Base-by-base conservation (phyloP, 352 stramenopile species). In the Phytophthora pisi region DNA sequence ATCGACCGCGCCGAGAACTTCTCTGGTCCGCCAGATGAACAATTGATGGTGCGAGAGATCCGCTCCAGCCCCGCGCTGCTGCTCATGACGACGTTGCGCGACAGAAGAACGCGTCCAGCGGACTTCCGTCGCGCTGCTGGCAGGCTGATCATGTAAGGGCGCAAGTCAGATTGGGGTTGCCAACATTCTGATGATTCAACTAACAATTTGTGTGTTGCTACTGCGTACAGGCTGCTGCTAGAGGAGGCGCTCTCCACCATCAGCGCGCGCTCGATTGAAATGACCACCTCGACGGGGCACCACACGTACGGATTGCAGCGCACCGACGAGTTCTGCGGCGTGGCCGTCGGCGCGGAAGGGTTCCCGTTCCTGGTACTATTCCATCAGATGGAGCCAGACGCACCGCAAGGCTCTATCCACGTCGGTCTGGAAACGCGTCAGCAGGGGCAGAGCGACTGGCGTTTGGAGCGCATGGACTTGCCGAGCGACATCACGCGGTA, bases 291-390 rank as follows among this genome's bases (percentile, higher is more conserved):
- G 0, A 70, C 57, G 1, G 79, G 79, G 0, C 28, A 71, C 31
- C 46, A 42, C 10, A 68, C 71, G 24, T 34, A 61, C 3, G 81
- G 81, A 0, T 52, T 78, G 3, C 54, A 66, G 46, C 58, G 51
- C 5, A 64, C 51, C 2, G 53, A 69, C 2, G 34, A 54, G 13
- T 55, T 84, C 45, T 88, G 77, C 24, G 77, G 78, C 4, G 47
- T 89, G 10, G 64, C 70, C 8, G 66, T 89, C 9, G 68, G 77
- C 18, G 61, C 77, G 0, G 61, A 72, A 54, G 81, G 79, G 0
- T 59, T 77, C 13, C 72, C 78, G 23, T 77, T 90, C 36, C 63
- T 86, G 26, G 64, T 77, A 24, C 46, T 84, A 7, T 88, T 84
- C 36, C 56, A 66, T 2, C 74, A 84, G 47, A 82, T 86, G 69